Evolutionary conservation across 352 stramenopile genomes (phyloP), one percentile per base, ranked within the genome.

Genomic region (Globisporangium emineosum): DNA sequence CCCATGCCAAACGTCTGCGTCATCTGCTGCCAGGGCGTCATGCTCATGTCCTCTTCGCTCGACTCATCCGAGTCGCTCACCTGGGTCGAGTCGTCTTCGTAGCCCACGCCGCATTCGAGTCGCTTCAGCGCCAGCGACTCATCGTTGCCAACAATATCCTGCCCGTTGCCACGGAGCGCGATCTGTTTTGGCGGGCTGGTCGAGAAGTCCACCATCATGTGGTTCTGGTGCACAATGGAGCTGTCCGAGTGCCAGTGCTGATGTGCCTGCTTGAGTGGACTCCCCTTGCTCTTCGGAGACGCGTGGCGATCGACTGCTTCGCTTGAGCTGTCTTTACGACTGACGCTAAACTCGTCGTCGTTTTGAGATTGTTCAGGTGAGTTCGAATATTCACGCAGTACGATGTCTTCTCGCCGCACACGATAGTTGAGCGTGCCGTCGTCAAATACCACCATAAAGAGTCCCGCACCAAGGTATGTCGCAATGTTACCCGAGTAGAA

Each of bases 21-120:
- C 82, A 93, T 93, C 66, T 93, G 84, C 53, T 93, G 84, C 84
- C 84, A 93, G 19, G 83, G 84, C 0, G 84, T 91, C 79, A 93
- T 89, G 27, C 63, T 83, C 72, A 89, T 84, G 53, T 93, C 81
- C 60, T 86, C 81, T 32, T 93, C 84, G 29, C 79, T 90, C 23
- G 79, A 90, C 29, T 91, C 80, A 35, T 86, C 81, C 25, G 80
- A 93, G 69, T 93, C 84, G 53, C 84, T 93, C n/a, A 89, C 78
- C 79, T 93, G 83, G 1, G 84, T 93, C 32, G 80, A 91, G 66
- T 93, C 83, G 32, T 93, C 82, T 33, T 90, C 79, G 57, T 91
- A 93, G 2, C 68, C 76, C 23, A 93, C 79, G 1, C 82, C 83
- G 55, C 81, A 88, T 40, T 93, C 84, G n/a, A 93, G 72, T 9